Base-by-base conservation (phyloP, 176 grass and related monocot genomes). In the Cymbopogon citratus region DNA sequence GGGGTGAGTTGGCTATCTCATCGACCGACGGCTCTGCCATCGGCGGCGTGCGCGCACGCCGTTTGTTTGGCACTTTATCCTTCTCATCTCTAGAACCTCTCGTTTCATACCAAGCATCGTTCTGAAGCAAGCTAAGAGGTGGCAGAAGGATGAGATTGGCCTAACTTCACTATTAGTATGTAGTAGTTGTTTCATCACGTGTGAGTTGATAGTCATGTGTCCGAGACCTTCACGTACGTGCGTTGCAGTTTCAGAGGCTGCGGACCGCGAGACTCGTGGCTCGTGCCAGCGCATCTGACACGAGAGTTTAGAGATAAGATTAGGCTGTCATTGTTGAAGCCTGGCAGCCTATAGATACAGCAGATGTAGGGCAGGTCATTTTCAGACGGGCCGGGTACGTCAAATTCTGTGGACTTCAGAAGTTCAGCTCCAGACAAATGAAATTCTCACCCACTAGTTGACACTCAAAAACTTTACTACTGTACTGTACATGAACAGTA, bases 261-360 rank as follows among this genome's bases (percentile, higher is more conserved):
- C 69, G 41, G 59, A 25, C 25, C 29, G 66, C 31, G 9, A 18
- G 41, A 3, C 59, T 3, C 9, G 56, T 60, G 56, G 56, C 69
- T 36, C 33, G 27, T 49, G 27, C 38, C 59, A 66, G 38, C 60
- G 54, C 15, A 77, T 64, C 73, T 41, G 33, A 18, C 33, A 31
- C 1, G 28, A 61, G 72, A 71, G 40, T 31, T 40, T 25, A 51
- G 24, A 43, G 80, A 64, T 77, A 54, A 65, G 85, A 71, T 71
- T 83, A 67, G 41, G 54, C 13, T 38, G 60, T 67, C 74, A 31
- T 54, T 73, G 23, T 71, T 86, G 19, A 39, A 59, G 45, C 45
- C 36, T 66, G 24, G 24, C 59, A 43, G 24, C 26, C 24, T 52
- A 52, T 46, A 56, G n/a, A 77, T 39, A 34, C 21, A 65, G 44